These are phyloP conservation scores for Eucommia ulmoides DNA, from an alignment of 257 asterid species.

Conservation along the genomic window DNA sequence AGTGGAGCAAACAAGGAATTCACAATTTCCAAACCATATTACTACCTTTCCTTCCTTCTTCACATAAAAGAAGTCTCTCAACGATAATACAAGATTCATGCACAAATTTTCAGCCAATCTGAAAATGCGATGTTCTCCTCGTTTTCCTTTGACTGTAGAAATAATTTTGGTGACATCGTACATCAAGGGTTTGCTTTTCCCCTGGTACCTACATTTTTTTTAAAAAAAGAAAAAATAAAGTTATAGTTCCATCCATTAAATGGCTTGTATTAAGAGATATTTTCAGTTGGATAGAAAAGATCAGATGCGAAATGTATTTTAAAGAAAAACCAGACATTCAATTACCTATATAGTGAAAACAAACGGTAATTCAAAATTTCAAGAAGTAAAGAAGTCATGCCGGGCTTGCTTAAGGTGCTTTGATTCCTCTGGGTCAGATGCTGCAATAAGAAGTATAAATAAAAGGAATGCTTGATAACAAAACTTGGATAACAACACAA, in stretches of 20 bases:
- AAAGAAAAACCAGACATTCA: constrained; percentile 4
- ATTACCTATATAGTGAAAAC: constrained; percentile 96
- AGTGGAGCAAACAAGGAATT: not conserved
- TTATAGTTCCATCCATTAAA: too few relatives aligned
- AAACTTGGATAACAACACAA: too few relatives aligned
- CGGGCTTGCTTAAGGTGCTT: constrained; percentile 62
- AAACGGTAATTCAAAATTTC: constrained; percentile 91
- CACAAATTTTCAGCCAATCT: constrained; percentile 93
- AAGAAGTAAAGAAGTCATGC: constrained; percentile 72
- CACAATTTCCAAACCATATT: not conserved
- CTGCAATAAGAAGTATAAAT: constrained; percentile 34
- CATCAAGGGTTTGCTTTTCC: constrained; percentile 86
- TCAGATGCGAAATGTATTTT: too few relatives aligned
- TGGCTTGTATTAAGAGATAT: too few relatives aligned
- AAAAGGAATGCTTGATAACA: too few relatives aligned
- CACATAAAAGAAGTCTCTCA: constrained; percentile 80
- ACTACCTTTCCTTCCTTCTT: constrained; percentile 95
- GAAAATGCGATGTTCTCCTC: constrained; percentile 93
- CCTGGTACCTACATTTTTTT: constrained; percentile 88
- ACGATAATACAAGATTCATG: constrained; percentile 82
- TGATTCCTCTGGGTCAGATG: constrained; percentile 77
- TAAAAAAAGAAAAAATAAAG: constrained; percentile 3
- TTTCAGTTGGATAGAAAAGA: too few relatives aligned
- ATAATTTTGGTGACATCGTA: constrained; percentile 86
- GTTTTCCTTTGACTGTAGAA: constrained; percentile 76